Evolutionary conservation across 164 flowering plant species (phyloP), one percentile per base, ranked within the genome.

Genomic region (Tinospora cordifolia): DNA sequence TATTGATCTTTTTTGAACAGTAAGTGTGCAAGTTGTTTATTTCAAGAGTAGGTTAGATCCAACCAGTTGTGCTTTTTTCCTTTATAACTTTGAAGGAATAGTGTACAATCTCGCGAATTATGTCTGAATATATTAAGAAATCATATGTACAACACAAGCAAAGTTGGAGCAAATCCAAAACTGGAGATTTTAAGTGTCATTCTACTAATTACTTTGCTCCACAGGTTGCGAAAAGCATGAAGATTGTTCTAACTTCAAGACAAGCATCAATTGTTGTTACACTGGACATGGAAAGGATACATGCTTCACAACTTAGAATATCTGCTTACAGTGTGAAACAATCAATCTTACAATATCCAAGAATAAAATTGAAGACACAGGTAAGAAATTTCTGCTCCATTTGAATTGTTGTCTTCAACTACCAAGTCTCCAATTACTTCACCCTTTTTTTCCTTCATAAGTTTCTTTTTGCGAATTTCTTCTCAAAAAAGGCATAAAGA

Each of bases 201-300:
- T 19, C 71, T 58, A 44, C 65, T 59, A 49, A 40, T 69, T 36
- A 40, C 63, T 24, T 75, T 62, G 40, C 21, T 17, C 1, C 81
- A 74, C 84, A 94, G 98, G 84, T 94, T 68, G 88, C 97, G 2
- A 84, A 88, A 82, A 87, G 94, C 69, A 78, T 95, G 62, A 84
- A 83, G 75, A 73, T 85, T 68, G 83, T 79, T 14, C 71, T 83
- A 81, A 81, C 85, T 62, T 77, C 88, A 39, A 81, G 88, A 76
- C 72, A 72, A 69, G 91, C 87, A 73, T 83, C 84, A 60, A 72
- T 95, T 25, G 75, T 74, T 27, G 74, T 95, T 25, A 80, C 79
- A 38, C 91, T 95, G 67, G 90, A 95, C 79, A 78, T 77, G 83
- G 81, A 83, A 65, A 79, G 67, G 73, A 92, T 92, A 64, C 79